Base-by-base conservation (phyloP, 2,329 filamentous ascomycete species). In the Cladobotryum mycophilum region DNA sequence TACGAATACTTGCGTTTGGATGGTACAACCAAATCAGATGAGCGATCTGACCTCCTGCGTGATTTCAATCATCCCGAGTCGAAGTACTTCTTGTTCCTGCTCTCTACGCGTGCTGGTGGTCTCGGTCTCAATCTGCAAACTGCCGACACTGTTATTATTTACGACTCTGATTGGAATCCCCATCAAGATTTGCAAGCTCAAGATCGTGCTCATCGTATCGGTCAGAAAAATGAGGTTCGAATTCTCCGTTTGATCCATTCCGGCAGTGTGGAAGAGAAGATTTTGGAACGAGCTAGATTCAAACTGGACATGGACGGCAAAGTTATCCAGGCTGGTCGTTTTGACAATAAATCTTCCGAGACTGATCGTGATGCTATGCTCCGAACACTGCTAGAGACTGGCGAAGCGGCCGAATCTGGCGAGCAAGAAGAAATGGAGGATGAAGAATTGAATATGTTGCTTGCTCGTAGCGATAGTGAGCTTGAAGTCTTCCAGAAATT, bases 291-390 rank as follows among this genome's bases (percentile, higher is more conserved):
- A 67, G 93, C 93, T 3, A 87, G 96, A 59, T 99, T 87, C 80
- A 99, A 99, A 79, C 81, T 99, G 57, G 92, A 97, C 68, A 96
- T 99, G 87, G 93, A 99, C 65, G 92, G 93, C 74, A 99, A 99
- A 71, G 91, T 99, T 65, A 99, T 99, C 60, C 93, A 99, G 67
- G 93, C 93, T 53, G 93, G 93, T 83, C 95, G 95, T 66, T 99
- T 99, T 73, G 93, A 99, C 61, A 97, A 99, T 75, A 99, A 97
- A 66, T 99, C 93, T 1, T 97, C 93, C 1, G 93, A 96, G 67
- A 95, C 95, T 49, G 93, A 99, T 70, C 89, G 93, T 77, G 93
- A 99, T 64, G 92, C 93, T 41, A 92, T 99, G 82, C 76, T 99
- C 60, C 85, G 93, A 62, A 95, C 95, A 45, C 82, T 99, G 64